Conservation (phyloP, 2,329 filamentous ascomycete species). For the Coniochaeta sp. region DNA sequence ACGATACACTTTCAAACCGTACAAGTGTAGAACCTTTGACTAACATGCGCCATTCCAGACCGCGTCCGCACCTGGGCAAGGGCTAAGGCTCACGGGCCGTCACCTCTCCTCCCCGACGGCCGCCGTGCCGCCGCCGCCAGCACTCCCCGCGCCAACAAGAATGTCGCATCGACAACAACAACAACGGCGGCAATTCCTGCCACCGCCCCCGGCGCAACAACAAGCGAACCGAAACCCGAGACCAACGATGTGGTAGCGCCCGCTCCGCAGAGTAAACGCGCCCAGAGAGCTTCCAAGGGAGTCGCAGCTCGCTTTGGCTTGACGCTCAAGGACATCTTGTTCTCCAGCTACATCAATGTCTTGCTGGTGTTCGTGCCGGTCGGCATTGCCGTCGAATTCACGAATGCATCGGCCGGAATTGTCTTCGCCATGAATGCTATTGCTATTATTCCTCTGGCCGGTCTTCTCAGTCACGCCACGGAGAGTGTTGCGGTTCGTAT, state of each 20-base stretch:
- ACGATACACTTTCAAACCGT: not conserved
- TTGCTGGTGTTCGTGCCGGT: constrained; percentile 72
- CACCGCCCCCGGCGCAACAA: not conserved
- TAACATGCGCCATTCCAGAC: constrained; percentile 27
- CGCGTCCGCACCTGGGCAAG: constrained; percentile 48
- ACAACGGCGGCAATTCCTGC: constrained; percentile 7
- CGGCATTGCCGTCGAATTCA: constrained; percentile 60
- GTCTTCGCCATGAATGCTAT: constrained; percentile 70
- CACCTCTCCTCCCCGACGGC: constrained; percentile 33
- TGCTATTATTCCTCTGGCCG: constrained; percentile 69
- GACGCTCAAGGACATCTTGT: constrained; percentile 54
- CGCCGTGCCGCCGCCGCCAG: not conserved
- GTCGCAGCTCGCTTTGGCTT: constrained; percentile 29
- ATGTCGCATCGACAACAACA: constrained; percentile 10
- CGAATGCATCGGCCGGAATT: constrained; percentile 48
- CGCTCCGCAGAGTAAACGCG: constrained; percentile 16
- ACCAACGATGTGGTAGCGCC: constrained; percentile 15
- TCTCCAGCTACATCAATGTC: constrained; percentile 72
- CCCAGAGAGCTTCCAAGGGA: constrained; percentile 7
- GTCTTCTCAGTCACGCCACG: constrained; percentile 64
- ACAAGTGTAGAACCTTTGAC: not conserved
- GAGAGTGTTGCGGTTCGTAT: constrained; percentile 67
- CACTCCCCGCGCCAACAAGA: not conserved
- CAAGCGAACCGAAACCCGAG: constrained; percentile 15
- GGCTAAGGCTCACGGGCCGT: constrained; percentile 47